Evolutionary conservation across 1,284 basidiomycete species (phyloP).

Genomic region (Ceratobasidium sp.): DNA sequence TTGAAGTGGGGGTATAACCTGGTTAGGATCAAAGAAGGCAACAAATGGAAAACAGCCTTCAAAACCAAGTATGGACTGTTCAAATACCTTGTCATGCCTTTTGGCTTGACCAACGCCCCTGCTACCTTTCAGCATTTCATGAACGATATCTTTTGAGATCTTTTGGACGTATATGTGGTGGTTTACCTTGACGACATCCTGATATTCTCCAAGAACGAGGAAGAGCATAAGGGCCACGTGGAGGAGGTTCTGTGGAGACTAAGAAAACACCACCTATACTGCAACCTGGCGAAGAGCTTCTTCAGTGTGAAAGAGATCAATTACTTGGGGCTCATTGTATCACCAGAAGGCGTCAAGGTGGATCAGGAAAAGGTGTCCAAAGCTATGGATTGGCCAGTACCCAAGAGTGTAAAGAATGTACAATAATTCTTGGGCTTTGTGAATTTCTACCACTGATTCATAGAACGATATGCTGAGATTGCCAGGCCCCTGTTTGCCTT

Average conservation of each 20-base stretch:
- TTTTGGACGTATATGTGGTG: slow-evolving; percentile 28
- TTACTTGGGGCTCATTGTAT: slow-evolving; percentile 50
- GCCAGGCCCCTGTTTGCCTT: slow-evolving; percentile 45
- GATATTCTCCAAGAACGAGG: slow-evolving; percentile 53
- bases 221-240: slow-evolving; percentile 50
- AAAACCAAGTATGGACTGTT: slow-evolving; percentile 33
- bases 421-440: too few relatives aligned
- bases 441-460: too few relatives aligned
- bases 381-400: slow-evolving; percentile 47
- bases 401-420: too few relatives aligned
- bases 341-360: slow-evolving; percentile 47
- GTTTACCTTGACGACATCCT: slow-evolving; percentile 46
- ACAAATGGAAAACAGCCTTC: too few relatives aligned
- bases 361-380: slow-evolving; percentile 48
- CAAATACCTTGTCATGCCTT: slow-evolving; percentile 40
- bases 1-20: slow-evolving; percentile 21
- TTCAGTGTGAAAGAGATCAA: slow-evolving; percentile 47
- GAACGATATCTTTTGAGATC: slow-evolving; percentile 37
- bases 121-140: slow-evolving; percentile 39
- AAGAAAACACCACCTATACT: slow-evolving; percentile 38
- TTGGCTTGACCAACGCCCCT: slow-evolving; percentile 31
- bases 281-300: slow-evolving; percentile 48
- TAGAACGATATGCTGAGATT: too few relatives aligned
- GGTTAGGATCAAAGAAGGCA: slow-evolving; percentile 50
- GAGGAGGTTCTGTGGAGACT: slow-evolving; percentile 46